Evolutionary conservation across 2,329 filamentous ascomycete species (phyloP), one percentile per base, ranked within the genome.

Genomic region (Beauveria pseudobassiana): DNA sequence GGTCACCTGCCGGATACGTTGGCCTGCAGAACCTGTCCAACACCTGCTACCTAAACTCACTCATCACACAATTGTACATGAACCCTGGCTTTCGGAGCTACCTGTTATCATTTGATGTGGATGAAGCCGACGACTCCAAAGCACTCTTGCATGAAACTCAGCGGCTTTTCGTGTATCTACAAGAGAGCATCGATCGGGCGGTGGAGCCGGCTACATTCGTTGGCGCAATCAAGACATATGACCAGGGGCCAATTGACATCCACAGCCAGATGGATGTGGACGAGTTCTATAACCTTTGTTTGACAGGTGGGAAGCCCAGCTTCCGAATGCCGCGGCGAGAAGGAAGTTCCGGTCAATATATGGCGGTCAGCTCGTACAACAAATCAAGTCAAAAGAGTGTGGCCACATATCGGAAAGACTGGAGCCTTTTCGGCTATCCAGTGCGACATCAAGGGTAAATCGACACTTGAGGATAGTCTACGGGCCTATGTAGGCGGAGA

Each of bases 191-290:
- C 66, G 82, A 83, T 42, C 89, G 88, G 66, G 88, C 80, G 63
- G 82, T 93, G 22, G 90, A 95, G 64, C 90, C 95, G 0, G 79
- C 82, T 56, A 80, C 80, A 1, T 87, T 96, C 64, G 89, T 95
- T 16, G 80, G 81, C 40, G 87, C 86, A 46, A 91, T 98, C 69
- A 88, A 86, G 67, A 93, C 89, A 0, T 93, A 93, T 62, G 91
- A 96, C 42, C 89, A 92, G 62, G 82, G 86, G 2, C 81, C 84
- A 18, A 96, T 99, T 65, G 92, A 98, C 72, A 87, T 96, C 28
- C 86, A 87, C 61, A 86, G 90, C 63, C 95, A 99, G 73, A 98
- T 99, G 91, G 95, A 99, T 71, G 95, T 97, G 5, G 95, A 98
- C 67, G 93, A 97, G 72, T 99, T 98, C 72, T 98, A 96, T 77